Evolutionary conservation across 345 rosid species (phyloP), one percentile per base, ranked within the genome.

Genomic region (Ricinus communis): DNA sequence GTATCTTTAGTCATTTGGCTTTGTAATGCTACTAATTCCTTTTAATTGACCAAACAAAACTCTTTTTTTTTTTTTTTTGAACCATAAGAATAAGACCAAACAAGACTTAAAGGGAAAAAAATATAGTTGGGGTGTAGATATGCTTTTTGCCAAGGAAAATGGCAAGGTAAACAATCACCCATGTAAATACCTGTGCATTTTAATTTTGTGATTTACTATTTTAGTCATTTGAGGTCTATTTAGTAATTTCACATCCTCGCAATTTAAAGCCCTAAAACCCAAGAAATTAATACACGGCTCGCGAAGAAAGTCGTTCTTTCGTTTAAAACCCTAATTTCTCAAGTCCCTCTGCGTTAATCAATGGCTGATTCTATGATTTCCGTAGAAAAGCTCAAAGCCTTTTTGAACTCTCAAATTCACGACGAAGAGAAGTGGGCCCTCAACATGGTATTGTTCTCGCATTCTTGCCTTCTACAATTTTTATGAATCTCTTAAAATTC

Each of bases 371-470:
- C 73, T 40, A 38, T 41, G 52, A 49, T 85, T 24, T 88, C 93
- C 24, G 46, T 87, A 16, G 88, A 88, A 0, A 82, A 82, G 71
- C 66, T 88, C 5, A 88, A 87, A 81, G 81, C 86, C 43, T 54
- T 86, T 52, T 90, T 81, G 87, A 81, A 77, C 50, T 88, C 91
- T 68, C 89, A 92, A 79, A 75, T 87, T 46, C 77, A 88, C 65
- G 91, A 90, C 38, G 97, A 90, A 52, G 90, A 86, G 75, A 87
- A 86, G 41, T 88, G 93, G 96, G 93, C 86, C 5, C 74, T 38
- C 75, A 92, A 92, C 84, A 51, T 76, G 93, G 97, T 89, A 28
- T 70, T 31, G 25, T 13, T 59, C 43, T 31, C 22, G 24, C 41
- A 24, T 13, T 59, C 24, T 31, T 8, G 43, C 49, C 43, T 52